Base-by-base conservation (phyloP, 2,329 filamentous ascomycete genomes). In the Trichophyton rubrum region DNA sequence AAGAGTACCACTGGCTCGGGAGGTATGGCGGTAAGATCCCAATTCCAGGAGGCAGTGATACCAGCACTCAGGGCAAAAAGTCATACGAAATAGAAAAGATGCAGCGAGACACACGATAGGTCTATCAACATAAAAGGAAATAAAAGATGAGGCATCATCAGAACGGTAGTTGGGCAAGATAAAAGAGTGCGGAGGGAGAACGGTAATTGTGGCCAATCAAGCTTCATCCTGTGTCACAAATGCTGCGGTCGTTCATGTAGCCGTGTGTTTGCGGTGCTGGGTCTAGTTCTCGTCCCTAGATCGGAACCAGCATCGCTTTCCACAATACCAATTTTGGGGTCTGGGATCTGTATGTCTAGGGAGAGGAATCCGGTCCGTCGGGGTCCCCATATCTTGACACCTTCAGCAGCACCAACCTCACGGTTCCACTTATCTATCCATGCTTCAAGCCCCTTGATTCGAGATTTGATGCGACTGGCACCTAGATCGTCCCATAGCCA, bases 401-500 rank as follows among this genome's bases (percentile, higher is more conserved):
- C 80, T 63, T 82, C 78, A 61, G 79, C 79, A 58, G 75, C 74
- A n/a, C 81, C 80, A 8, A 79, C 73, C 63, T 89, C 83, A 7
- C 72, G 70, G 71, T 99, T 99, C 91, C 92, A 96, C 62, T 84
- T 80, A 65, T 95, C 88, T 59, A 99, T 82, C 85, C 89, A 96
- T 41, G 72, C 73, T 74, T 99, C 93, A 17, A 96, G 75, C 8
- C 76, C 79, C 60, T 79, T 81, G 53, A 96, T 72, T 60, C 85
- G 81, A 22, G 79, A 77, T 76, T 97, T 97, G 62, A 87, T 82
- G 7, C 81, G 84, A 2, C 88, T 88, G 40, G 89, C 75, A 1
- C 92, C 90, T 22, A 92, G 68, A 70, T 97, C 92, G 62, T 99
- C 93, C 90, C 90, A 97, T 38, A 97, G 69, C 89, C 91, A 99